Conservation (phyloP, 2,329 filamentous ascomycete genomes). For the Zymoseptoria pseudotritici region DNA sequence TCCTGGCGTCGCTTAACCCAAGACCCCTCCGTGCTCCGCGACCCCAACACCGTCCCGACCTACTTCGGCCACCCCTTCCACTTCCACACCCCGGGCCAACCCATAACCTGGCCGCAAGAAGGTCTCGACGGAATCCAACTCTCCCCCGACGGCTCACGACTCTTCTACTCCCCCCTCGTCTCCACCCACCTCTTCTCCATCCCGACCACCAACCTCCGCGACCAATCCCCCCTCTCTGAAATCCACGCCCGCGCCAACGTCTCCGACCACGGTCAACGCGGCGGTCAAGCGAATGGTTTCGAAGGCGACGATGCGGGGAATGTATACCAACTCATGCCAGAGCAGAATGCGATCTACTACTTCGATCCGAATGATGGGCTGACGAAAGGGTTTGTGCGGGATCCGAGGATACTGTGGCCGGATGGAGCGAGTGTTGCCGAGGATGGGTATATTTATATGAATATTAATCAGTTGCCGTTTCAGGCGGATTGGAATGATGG, state of each 20-base stretch:
- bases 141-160: constrained; percentile 29
- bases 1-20: constrained; percentile 35
- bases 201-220: constrained; percentile 26
- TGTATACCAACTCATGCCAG: constrained; percentile 42
- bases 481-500: constrained; percentile 44
- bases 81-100: constrained; percentile 19
- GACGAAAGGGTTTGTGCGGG: constrained; percentile 34
- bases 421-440: constrained; percentile 36
- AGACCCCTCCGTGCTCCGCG: constrained; percentile 28
- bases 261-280: constrained; percentile 38
- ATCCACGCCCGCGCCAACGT: constrained; percentile 41
- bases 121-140: constrained; percentile 35
- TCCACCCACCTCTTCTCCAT: constrained; percentile 31
- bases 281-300: constrained; percentile 42
- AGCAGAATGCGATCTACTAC: constrained; percentile 40
- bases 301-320: constrained; percentile 38
- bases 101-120: constrained; percentile 23
- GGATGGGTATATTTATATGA: constrained; percentile 43
- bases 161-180: constrained; percentile 40
- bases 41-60: constrained; percentile 23
- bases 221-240: constrained; percentile 30
- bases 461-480: constrained; percentile 44
- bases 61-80: constrained; percentile 30
- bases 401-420: constrained; percentile 40
- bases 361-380: constrained; percentile 35